Base-by-base conservation (phyloP, 2,329 filamentous ascomycete genomes). In the Botrytis porri region DNA sequence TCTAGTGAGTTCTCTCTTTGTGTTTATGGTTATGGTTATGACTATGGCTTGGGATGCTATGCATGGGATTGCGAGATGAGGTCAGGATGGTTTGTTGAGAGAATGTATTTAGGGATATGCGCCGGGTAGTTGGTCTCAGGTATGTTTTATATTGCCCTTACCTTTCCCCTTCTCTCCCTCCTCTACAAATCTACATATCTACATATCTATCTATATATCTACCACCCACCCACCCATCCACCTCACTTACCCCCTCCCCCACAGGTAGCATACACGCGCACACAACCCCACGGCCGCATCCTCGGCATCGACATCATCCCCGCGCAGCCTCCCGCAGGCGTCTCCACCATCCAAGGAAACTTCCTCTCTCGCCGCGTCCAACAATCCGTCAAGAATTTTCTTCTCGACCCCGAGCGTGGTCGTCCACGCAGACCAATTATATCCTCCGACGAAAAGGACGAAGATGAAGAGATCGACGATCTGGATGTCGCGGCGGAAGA, bases 231-330 rank as follows among this genome's bases (percentile, higher is more conserved):
- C 2, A 51, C 6, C 7, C 18, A 70, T 54, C 20, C 20, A 16
- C 12, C 54, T 70, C 63, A 61, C 65, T 35, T 18, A 22, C 20
- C 57, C 74, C 75, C 61, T n/a, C 18, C 64, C 39, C 73, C 69
- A 57, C 79, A 97, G 90, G 94, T 98, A 51, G 96, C 96, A 29
- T 84, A 92, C 48, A 92, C 93, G 74, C 88, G 90, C 70, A 97
- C 93, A 7, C 86, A 88, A 74, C 95, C 95, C 0, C 83, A 88
- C 63, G 94, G 95, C 14, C 89, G 92, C 61, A 90, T 99, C 20
- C 85, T 99, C 41, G 97, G 96, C 18, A 95, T 99, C 79, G 96
- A 99, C 81, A 88, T 99, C 69, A 94, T 99, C 76, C 96, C 96
- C 7, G 93, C 94, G 0, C 92, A 95, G 81, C 95, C 97, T 8